These are phyloP conservation scores for Gaeumannomyces tritici DNA, from an alignment of 2,329 filamentous ascomycete species.

Conservation along the genomic window DNA sequence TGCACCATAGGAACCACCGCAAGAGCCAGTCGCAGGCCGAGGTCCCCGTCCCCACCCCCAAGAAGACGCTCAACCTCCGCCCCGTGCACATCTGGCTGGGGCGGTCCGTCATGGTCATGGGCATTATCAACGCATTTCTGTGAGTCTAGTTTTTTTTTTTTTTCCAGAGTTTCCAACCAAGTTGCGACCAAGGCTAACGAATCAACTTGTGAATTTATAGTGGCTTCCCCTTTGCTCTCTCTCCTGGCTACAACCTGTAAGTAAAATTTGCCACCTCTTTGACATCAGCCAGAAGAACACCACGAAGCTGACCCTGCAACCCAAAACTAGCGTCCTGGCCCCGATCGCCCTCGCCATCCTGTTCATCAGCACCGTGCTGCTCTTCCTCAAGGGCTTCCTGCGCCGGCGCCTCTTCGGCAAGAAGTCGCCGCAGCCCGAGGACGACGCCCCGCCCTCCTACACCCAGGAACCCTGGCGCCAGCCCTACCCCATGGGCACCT, in stretches of 20 bases:
- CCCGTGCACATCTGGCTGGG: slow-evolving; percentile 47
- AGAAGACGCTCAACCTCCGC: slow-evolving; percentile 25
- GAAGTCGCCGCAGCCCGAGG: slow-evolving; percentile 5
- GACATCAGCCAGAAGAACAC: not conserved
- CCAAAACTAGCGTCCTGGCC: slow-evolving; percentile 31
- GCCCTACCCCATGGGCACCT: not conserved
- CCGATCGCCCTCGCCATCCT: slow-evolving; percentile 34
- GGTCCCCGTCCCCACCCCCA: slow-evolving; percentile 2
- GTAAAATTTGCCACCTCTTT: not conserved
- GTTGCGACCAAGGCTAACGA: slow-evolving; percentile 3
- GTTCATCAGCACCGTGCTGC: slow-evolving; percentile 24
- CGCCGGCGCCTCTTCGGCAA: slow-evolving; percentile 12
- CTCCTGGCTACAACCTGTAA: slow-evolving; percentile 23
- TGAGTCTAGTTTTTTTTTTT: slow-evolving; percentile 20
- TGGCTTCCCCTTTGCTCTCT: slow-evolving; percentile 47
- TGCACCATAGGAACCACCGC: slow-evolving; percentile 45
- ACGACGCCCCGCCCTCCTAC: slow-evolving; percentile 4
- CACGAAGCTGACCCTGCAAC: not conserved
- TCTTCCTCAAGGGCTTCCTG: slow-evolving; percentile 25
- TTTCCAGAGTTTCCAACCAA: not conserved
- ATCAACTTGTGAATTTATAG: slow-evolving; percentile 17
- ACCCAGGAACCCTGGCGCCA: slow-evolving; percentile 10
- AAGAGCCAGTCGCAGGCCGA: slow-evolving; percentile 30
- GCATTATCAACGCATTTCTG: slow-evolving; percentile 48
- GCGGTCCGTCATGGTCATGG: slow-evolving; percentile 40